Conservation (phyloP, 83 land plant genomes). For the Larix sibirica region DNA sequence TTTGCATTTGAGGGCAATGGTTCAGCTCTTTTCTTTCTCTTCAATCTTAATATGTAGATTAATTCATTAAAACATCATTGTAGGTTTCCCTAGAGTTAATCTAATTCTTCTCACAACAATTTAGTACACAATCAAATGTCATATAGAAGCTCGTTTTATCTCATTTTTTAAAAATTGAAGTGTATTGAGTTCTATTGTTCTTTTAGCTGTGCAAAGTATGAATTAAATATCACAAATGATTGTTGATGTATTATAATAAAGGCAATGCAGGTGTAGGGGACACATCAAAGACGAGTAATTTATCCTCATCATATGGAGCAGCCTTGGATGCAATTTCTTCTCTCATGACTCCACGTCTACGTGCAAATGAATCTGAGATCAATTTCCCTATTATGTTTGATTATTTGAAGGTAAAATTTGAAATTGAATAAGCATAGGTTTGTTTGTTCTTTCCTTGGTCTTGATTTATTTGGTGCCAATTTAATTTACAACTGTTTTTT, state of each 20-base stretch:
- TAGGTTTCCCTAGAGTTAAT: not conserved
- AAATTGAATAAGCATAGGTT: not conserved
- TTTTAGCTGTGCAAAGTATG: not conserved
- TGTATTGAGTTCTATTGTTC: no score
- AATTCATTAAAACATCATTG: not conserved
- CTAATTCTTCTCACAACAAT: not conserved
- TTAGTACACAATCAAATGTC: not conserved
- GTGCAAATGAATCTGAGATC: slow-evolving; percentile 58
- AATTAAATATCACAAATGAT: no score
- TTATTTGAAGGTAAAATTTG: slow-evolving; percentile 57
- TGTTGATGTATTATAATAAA: not conserved
- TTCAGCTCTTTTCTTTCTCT: no score
- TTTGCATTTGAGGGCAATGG: no score
- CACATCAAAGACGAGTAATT: not conserved
- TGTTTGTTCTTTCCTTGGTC: not conserved
- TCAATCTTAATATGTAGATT: no score
- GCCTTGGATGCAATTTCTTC: slow-evolving; percentile 70
- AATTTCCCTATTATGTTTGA: slow-evolving; percentile 55
- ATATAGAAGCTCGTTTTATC: not conserved
- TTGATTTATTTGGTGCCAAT: not conserved
- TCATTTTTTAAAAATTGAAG: not conserved
- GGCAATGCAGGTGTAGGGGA: not conserved
- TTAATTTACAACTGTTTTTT: not conserved
- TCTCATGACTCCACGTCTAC: slow-evolving; percentile 60
- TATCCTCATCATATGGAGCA: slow-evolving; percentile 35